These are phyloP conservation scores for Wickerhamiella shivajii DNA, from an alignment of 805 yeast species.

Conservation along the genomic window DNA sequence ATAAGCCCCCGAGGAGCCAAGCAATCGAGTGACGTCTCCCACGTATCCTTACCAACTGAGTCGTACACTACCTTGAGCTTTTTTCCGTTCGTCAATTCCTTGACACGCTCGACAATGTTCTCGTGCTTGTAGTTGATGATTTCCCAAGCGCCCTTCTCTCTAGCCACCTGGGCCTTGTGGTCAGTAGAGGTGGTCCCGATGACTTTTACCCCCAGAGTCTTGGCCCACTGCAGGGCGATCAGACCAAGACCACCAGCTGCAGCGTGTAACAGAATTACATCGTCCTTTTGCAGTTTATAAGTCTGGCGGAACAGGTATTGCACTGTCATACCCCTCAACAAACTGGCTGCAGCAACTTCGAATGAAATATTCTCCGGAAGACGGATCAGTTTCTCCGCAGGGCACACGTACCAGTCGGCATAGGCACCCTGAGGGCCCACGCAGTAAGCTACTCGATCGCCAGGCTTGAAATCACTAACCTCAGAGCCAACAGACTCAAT, in stretches of 20 bases:
- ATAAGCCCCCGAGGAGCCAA: slow-evolving; percentile 55
- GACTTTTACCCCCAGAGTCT: slow-evolving; percentile 54
- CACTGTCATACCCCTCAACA: slow-evolving; percentile 67
- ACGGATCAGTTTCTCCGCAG: slow-evolving; percentile 27
- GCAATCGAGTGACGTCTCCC: slow-evolving; percentile 43
- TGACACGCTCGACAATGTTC: slow-evolving; percentile 21
- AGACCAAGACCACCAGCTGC: slow-evolving; percentile 95
- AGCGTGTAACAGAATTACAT: slow-evolving; percentile 66
- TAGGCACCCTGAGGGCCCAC: slow-evolving; percentile 55
- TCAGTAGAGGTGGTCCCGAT: slow-evolving; percentile 75
- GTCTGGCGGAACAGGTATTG: slow-evolving; percentile 55
- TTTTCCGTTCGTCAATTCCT: slow-evolving; percentile 22
- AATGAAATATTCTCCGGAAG: slow-evolving; percentile 37
- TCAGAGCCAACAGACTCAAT: slow-evolving; percentile 35
- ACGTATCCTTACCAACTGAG: slow-evolving; percentile 45
- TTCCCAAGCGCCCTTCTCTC: slow-evolving; percentile 62
- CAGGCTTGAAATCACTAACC: slow-evolving; percentile 33
- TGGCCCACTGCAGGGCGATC: slow-evolving; percentile 49
- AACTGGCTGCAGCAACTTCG: slow-evolving; percentile 40
- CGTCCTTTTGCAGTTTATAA: slow-evolving; percentile 52
- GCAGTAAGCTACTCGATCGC: slow-evolving; percentile 43
- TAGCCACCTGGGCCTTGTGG: slow-evolving; percentile 54
- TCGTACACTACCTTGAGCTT: slow-evolving; percentile 26
- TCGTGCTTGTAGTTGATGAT: slow-evolving; percentile 32
- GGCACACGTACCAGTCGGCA: slow-evolving; percentile 52